Conservation (phyloP, 2,329 filamentous ascomycete genomes). For the Ceratocystis variospora region DNA sequence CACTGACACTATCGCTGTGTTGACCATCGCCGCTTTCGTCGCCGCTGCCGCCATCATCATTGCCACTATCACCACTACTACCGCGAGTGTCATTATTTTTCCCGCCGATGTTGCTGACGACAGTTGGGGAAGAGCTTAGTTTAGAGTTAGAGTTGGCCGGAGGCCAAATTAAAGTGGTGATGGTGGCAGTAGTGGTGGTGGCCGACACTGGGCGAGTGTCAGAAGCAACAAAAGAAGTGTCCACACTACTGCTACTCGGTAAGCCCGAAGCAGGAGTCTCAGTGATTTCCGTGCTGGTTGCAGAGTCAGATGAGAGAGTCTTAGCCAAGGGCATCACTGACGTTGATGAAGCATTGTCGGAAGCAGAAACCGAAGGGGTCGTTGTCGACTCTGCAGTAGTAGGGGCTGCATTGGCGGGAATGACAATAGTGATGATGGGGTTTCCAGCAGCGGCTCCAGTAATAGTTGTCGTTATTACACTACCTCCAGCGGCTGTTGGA, state of each 20-base stretch:
- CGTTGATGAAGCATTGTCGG: neutral
- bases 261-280: neutral
- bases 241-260: neutral
- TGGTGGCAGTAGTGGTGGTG: neutral
- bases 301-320: conserved; percentile 2
- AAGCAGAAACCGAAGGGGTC: neutral
- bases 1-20: conserved; percentile 1
- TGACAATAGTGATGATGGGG: conserved; percentile 17
- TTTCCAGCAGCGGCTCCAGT: conserved; percentile 7
- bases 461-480: conserved; percentile 13
- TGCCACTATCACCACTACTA: neutral
- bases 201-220: neutral
- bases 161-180: neutral
- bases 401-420: neutral
- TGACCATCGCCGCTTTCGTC: neutral
- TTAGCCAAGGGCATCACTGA: neutral
- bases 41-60: neutral
- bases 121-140: neutral
- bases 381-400: neutral
- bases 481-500: conserved; percentile 6
- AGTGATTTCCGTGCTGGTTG: neutral
- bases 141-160: neutral
- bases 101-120: neutral
- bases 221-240: neutral
- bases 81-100: neutral